Evolutionary conservation across 2,329 filamentous ascomycete species (phyloP).

Genomic region (Aquanectria penicillioides): DNA sequence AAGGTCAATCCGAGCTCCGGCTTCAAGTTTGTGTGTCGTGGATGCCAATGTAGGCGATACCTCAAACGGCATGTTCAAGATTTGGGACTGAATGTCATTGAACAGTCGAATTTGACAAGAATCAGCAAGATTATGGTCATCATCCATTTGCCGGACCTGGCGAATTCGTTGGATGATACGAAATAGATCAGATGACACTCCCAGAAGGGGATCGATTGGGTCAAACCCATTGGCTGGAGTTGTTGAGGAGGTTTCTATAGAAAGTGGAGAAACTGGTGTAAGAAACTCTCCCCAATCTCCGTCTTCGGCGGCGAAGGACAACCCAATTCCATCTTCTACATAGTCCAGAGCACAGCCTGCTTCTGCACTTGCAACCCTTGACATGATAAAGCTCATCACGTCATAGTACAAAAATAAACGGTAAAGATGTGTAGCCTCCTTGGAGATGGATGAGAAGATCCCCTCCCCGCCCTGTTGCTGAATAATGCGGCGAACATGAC

Average conservation of each 20-base stretch:
- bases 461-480: not conserved
- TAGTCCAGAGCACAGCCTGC: not conserved
- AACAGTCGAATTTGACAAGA: not conserved
- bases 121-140: not conserved
- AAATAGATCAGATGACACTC: constrained; percentile 1
- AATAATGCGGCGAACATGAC: constrained; percentile 10
- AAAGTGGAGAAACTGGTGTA: not conserved
- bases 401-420: constrained; percentile 15
- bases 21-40: not conserved
- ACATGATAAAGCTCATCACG: constrained; percentile 20
- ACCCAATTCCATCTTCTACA: not conserved
- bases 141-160: not conserved
- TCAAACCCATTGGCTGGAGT: not conserved
- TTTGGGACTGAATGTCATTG: not conserved
- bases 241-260: too few species aligned
- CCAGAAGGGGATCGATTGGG: constrained; percentile 2
- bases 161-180: constrained; percentile 1
- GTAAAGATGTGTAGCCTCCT: constrained; percentile 9
- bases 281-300: not conserved
- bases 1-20: constrained; percentile 4
- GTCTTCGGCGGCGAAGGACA: not conserved
- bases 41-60: not conserved
- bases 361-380: not conserved
- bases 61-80: not conserved
- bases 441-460: not conserved